Conservation (phyloP, 2,329 filamentous ascomycete species). For the Colletotrichum sp. region DNA sequence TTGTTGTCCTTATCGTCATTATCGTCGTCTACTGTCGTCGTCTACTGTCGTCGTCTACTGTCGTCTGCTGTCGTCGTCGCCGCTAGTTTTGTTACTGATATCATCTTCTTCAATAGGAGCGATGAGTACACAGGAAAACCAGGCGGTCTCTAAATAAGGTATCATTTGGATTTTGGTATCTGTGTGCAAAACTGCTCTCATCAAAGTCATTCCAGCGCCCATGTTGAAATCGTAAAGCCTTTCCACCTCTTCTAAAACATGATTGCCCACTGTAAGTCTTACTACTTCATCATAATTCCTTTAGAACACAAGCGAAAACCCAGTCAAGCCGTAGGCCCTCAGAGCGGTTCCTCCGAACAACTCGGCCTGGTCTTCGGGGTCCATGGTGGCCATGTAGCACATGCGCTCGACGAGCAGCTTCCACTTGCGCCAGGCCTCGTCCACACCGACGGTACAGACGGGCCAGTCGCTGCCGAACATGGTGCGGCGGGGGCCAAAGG, state of each 20-base stretch:
- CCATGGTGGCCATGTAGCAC: conserved; percentile 67
- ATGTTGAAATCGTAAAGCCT: background rate
- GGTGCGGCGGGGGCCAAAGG: conserved; percentile 74
- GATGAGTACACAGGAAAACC: background rate
- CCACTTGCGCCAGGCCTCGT: conserved; percentile 79
- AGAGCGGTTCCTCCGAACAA: conserved; percentile 78
- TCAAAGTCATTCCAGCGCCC: conserved; percentile 1
- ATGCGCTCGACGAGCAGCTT: conserved; percentile 70
- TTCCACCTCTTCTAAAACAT: background rate
- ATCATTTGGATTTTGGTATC: conserved; percentile 19
- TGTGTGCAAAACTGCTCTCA: conserved; percentile 2
- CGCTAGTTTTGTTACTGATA: background rate
- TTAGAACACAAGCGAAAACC: background rate
- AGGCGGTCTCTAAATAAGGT: background rate
- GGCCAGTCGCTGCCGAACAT: conserved; percentile 98
- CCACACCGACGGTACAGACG: conserved; percentile 72
- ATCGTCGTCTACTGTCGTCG: too few relatives aligned
- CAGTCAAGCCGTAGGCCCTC: conserved; percentile 64
- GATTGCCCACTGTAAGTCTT: background rate
- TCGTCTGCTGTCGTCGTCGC: background rate
- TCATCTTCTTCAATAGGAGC: background rate
- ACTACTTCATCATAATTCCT: background rate
- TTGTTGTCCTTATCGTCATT: background rate
- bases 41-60: too few relatives aligned
- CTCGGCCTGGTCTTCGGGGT: conserved; percentile 64